Evolutionary conservation across 805 yeast genomes (phyloP).

Genomic region (Kodamaea neixiangensis): DNA sequence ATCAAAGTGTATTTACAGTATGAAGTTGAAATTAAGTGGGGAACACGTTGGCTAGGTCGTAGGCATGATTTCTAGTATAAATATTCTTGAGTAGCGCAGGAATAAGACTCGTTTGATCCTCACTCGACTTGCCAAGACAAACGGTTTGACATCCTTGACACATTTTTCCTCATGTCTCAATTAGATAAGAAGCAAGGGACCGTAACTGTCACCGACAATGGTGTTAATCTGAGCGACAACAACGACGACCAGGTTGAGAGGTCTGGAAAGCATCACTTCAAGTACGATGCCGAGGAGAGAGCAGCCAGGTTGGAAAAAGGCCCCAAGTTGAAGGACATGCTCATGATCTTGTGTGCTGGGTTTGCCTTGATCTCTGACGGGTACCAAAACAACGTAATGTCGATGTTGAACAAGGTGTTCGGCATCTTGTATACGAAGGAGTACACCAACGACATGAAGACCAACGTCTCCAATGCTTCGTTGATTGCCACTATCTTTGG

Average conservation of each 20-base stretch:
- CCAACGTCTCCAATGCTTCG: constrained; percentile 69
- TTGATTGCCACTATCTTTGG: constrained; percentile 73
- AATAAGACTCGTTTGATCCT: neutral
- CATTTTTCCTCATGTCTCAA: neutral
- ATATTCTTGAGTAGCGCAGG: neutral
- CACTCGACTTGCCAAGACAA: constrained; percentile 2
- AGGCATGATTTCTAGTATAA: neutral
- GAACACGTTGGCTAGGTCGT: neutral
- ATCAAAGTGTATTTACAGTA: neutral
- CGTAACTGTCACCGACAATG: constrained; percentile 5
- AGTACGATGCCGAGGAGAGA: constrained; percentile 37
- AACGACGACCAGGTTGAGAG: constrained; percentile 2
- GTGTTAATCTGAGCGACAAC: constrained; percentile 6
- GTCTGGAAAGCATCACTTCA: constrained; percentile 17
- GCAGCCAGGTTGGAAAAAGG: constrained; percentile 27
- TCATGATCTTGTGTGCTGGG: constrained; percentile 65
- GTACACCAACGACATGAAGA: constrained; percentile 50
- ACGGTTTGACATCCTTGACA: neutral
- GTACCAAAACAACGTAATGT: constrained; percentile 73
- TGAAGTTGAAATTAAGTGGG: neutral
- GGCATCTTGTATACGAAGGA: constrained; percentile 46
- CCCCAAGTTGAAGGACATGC: constrained; percentile 28
- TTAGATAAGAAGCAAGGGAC: constrained; percentile 2
- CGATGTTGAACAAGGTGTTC: constrained; percentile 64
- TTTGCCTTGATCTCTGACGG: constrained; percentile 79